These are phyloP conservation scores for Skeletonema costatum DNA, from an alignment of 108 stramenopile species.

Conservation along the genomic window DNA sequence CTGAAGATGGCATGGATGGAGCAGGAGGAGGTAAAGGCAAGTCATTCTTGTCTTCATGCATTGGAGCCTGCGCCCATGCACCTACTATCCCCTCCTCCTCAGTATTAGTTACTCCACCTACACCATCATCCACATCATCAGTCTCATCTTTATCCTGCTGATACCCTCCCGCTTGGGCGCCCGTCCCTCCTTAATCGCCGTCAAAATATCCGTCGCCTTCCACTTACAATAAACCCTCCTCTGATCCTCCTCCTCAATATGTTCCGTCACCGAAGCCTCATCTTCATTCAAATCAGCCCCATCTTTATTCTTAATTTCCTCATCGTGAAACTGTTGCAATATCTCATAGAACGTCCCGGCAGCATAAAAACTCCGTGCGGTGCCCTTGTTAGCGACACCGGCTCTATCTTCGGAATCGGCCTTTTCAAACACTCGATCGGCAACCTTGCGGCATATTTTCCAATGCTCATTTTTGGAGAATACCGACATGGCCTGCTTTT, in stretches of 20 bases:
- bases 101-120: slow-evolving; percentile 22
- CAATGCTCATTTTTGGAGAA: slow-evolving; percentile 77
- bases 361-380: slow-evolving; percentile 91
- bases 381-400: slow-evolving; percentile 74
- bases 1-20: slow-evolving; percentile 27
- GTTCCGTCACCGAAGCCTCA: slow-evolving; percentile 13
- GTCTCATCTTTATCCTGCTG: slow-evolving; percentile 42
- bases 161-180: slow-evolving; percentile 77
- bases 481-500: slow-evolving; percentile 71
- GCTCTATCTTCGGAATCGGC: slow-evolving; percentile 86
- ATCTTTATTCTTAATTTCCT: slow-evolving; percentile 8
- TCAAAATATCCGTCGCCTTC: slow-evolving; percentile 94
- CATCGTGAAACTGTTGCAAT: slow-evolving; percentile 80
- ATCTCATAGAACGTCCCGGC: slow-evolving; percentile 91
- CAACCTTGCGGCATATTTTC: slow-evolving; percentile 75
- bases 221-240: slow-evolving; percentile 84
- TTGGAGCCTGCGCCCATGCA: too few relatives aligned
- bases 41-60: not conserved
- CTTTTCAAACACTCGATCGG: slow-evolving; percentile 82
- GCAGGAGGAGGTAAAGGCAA: slow-evolving; percentile 6
- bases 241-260: slow-evolving; percentile 60
- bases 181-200: slow-evolving; percentile 90
- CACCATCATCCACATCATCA: slow-evolving; percentile 16
- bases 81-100: slow-evolving; percentile 21
- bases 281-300: slow-evolving; percentile 21